Evolutionary conservation across 108 stramenopile species (phyloP), one percentile per base, ranked within the genome.

Genomic region (Mediolabrus comicus): DNA sequence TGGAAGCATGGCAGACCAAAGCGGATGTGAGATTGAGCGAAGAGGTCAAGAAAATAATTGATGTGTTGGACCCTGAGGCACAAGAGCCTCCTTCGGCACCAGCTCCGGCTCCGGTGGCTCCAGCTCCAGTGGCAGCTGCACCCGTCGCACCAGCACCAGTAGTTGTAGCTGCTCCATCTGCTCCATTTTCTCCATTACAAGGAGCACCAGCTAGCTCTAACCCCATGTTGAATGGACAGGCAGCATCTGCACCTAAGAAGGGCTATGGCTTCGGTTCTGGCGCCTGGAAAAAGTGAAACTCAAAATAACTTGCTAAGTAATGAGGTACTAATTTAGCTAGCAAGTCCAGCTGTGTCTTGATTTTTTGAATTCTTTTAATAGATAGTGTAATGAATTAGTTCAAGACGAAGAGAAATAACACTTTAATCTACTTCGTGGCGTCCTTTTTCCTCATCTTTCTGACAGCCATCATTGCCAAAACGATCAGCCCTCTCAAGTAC

Each of bases 1-100:
- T 78, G 57, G 77, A 71, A 29, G 60, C 65, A 7, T 78, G 77
- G 77, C 70, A 69, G 29, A 33, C 34, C 39, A 46, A 27, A 30
- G 39, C 65, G 9, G 69, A 67, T 19, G 43, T 52, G 35, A 55
- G 58, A 31, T 62, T 65, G 53, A 36, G 43, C 16, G 69, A 32
- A 2, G 62, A 70, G 22, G 54, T 69, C 2, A 56, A 35, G n/a
- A 70, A 62, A 53, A 62, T 67, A 39, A 69, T 62, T 16, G 11
- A 27, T 7, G 35, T 54, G 29, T 46, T 61, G 33, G 16, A 41
- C 14, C 29, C 62, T 0, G 46, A 49, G 46, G 46, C 46, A 22
- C 46, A 49, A 49, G 46, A 49, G 46, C 46, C 46, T 43, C 41
- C 41, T 16, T 16, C 41, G 17, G 17, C 41, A 16, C 41, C 41